Evolutionary conservation across 306 rosid species (phyloP), one percentile per base, ranked within the genome.

Genomic region (Astragalus membranaceus): DNA sequence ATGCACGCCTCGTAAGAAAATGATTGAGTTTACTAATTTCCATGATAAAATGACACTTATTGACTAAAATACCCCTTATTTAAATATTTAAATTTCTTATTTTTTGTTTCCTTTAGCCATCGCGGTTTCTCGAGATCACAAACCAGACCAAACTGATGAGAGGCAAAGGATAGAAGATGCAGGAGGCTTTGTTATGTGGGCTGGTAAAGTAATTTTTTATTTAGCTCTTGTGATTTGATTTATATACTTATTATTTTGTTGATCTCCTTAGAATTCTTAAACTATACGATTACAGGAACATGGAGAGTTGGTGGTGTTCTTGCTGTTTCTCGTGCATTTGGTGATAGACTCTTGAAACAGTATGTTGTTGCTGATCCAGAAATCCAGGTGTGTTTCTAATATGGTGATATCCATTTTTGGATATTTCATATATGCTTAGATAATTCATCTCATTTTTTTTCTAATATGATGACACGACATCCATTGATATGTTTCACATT

Each of bases 291-390:
- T 51, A 42, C 85, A 94, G 98, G 98, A 85, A 94, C 98, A 67
- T 94, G 98, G 98, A 94, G 98, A 82, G 98, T 94, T 70, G 97
- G 98, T 77, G 98, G 98, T 17, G 98, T 94, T 81, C 98, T 94
- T 71, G 98, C 97, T 70, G 97, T 90, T 80, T 94, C 97, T 62
- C 98, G 97, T 54, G 98, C 97, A 66, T 94, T 94, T 79, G 97
- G 98, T 35, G 98, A 90, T 85, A 87, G 98, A 88, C 88, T 88
- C 52, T 86, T 94, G 79, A 94, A 94, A 80, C 98, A 88, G 78
- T 94, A 94, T 74, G 98, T 94, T 84, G 98, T 94, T 83, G 97
- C 97, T 72, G 98, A 94, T 85, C 98, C 98, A 10, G 98, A 94
- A 87, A 90, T 94, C 65, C 97, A 81, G 97, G 98, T 94, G 75